Conservation (phyloP, 352 stramenopile genomes). For the Phytophthora uliginosa region DNA sequence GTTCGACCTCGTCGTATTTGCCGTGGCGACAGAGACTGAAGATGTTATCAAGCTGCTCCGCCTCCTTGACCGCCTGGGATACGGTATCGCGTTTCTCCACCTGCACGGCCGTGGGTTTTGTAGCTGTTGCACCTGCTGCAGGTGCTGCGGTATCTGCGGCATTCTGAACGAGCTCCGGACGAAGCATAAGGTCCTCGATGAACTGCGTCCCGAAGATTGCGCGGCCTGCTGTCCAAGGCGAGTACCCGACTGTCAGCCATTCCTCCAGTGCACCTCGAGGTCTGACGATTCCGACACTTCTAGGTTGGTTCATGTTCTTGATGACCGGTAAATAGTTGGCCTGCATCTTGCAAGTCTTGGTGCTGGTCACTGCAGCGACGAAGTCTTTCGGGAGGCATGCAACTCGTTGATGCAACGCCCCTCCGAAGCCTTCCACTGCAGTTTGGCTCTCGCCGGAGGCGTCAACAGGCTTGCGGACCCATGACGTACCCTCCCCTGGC, state of each 20-base stretch:
- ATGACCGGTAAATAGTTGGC: conserved; percentile 81
- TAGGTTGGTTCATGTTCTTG: conserved; percentile 89
- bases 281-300: conserved; percentile 89
- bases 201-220: conserved; percentile 72
- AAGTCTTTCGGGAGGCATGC: conserved; percentile 78
- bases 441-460: conserved; percentile 67
- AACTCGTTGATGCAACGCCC: conserved; percentile 70
- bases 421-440: conserved; percentile 67
- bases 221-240: conserved; percentile 91
- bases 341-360: conserved; percentile 83
- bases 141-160: neutral
- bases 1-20: conserved; percentile 91
- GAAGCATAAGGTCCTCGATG: conserved; percentile 70
- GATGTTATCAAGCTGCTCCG: conserved; percentile 90
- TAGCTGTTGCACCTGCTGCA: conserved; percentile 1
- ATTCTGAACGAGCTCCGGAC: conserved; percentile 55
- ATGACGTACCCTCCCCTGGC: conserved; percentile 68
- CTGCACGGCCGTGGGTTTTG: conserved; percentile 14
- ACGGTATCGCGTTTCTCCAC: conserved; percentile 78
- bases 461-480: conserved; percentile 66
- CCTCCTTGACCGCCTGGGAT: conserved; percentile 86
- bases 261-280: conserved; percentile 88
- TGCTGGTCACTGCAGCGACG: conserved; percentile 67
- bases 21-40: conserved; percentile 92
- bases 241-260: conserved; percentile 92